These are phyloP conservation scores for Scenedesmus sp. DNA, from an alignment of 163 green algal genomes.

Conservation along the genomic window DNA sequence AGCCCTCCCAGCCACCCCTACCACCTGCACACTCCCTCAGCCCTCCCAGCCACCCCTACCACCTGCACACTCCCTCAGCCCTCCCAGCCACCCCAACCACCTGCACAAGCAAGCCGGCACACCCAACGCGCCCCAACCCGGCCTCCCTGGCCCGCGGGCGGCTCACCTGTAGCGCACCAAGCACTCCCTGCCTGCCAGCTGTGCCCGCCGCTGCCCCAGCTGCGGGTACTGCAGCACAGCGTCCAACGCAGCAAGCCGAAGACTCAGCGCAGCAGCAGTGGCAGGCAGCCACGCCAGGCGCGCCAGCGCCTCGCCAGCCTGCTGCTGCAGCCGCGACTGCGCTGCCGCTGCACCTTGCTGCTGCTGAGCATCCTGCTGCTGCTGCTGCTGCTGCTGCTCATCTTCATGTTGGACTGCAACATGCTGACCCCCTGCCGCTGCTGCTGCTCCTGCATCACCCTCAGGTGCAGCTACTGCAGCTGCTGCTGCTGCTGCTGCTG, in stretches of 20 bases:
- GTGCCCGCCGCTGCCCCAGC: neutral
- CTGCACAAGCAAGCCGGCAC: too few relatives aligned
- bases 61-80: too few relatives aligned
- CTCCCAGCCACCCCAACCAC: too few relatives aligned
- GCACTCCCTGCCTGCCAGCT: neutral
- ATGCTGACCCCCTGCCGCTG: neutral
- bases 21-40: too few relatives aligned
- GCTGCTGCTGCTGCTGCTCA: constrained; percentile 29
- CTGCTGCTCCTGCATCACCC: neutral
- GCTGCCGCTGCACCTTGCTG: neutral
- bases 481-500: constrained; percentile 15
- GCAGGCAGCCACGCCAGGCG: constrained; percentile 85
- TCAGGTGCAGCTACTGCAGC: neutral
- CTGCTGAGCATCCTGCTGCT: constrained; percentile 37
- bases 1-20: too few relatives aligned
- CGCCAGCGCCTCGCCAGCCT: constrained; percentile 32
- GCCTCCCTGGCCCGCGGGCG: neutral
- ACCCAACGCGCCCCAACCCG: too few relatives aligned
- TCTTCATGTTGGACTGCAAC: neutral
- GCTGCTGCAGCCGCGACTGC: constrained; percentile 28
- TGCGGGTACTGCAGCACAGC: constrained; percentile 76
- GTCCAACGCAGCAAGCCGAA: constrained; percentile 83
- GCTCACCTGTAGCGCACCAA: constrained; percentile 19
- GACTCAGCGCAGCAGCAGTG: constrained; percentile 75
- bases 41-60: too few relatives aligned